Base-by-base conservation (phyloP, 2,329 filamentous ascomycete species). In the Diplodia scrobiculata region DNA sequence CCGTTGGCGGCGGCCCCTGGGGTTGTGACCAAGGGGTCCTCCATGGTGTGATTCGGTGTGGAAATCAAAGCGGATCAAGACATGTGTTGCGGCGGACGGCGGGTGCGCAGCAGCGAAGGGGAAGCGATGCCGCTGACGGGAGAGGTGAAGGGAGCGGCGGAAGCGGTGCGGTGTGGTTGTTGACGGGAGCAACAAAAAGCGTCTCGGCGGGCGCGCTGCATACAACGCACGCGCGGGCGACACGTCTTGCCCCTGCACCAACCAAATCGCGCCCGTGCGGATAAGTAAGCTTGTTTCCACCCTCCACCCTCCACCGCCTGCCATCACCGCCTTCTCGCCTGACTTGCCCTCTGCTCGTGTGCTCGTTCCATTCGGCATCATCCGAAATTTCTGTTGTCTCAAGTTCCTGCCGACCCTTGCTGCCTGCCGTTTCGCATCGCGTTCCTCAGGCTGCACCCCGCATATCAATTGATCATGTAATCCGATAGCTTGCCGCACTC, bases 1-100 rank as follows among this genome's bases (percentile, higher is more conserved):
- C 76, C 77, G 71, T 79, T 79, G 70, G 74, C 68, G 69, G 74
- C 75, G 69, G 74, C 75, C 73, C 75, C 75, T 73, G 75, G 75
- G 69, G 74, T 71, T 25, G 65, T 62, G 52, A 70, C 65, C 73
- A 79, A 71, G 70, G 77, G 78, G 73, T 74, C 77, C 74, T 79
- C 78, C 77, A 79, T 79, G 66, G 58, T 77, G 68, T 55, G 63
- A 48, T 29, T 54, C 41, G 52, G 41, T 38, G 52, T 25, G 29
- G 32, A 27, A 34, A 41, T 14, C 36, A 29, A 36, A 19, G 52
- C 29, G 63, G 63, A 11, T 65, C 63, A 65, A 47, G 63, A 58
- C 63, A 65, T 65, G 45, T 48, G 63, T 55, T 48, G 38, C 14
- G 27, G 32, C 25, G 25, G 11, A 62, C 27, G 34, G 45, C 36